Evolutionary conservation across 768 basidiomycete species (phyloP), one percentile per base, ranked within the genome.

Genomic region (Termitomyces sp.): DNA sequence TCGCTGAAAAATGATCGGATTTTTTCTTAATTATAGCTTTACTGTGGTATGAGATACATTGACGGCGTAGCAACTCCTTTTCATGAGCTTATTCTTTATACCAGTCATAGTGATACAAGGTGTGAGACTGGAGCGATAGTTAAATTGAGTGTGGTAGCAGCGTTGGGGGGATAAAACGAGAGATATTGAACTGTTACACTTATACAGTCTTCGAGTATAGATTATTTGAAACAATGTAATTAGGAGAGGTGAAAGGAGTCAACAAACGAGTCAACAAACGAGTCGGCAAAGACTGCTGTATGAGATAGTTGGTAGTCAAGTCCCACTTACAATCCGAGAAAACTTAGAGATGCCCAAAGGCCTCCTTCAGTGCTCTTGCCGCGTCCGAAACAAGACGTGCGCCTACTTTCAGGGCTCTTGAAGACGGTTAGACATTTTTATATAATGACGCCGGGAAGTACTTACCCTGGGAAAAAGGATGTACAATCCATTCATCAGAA

Each of bases 341-440:
- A 52, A n/a, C 18, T 52, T n/a, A n/a, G 1, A 35, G 7, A 9
- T 41, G 18, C 7, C 38, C 38, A 13, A 52, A 52, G 26, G 52
- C 52, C 18, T 28, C 40, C 10, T 28, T 40, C 13, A 52, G 20
- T 6, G 52, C 52, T 20, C 38, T 30, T 8, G 57, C 50, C 2
- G 63, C 63, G 13, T 64, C 61, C 6, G 47, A 49, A 49, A 63
- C 60, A 3, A 63, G 51, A 18, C 49, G 56, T 33, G 56, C 56
- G 4, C 63, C 63, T 33, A 62, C 36, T 51, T 56, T 56, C 3
- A 62, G 18, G 5, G 26, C 52, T 10, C 58, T 57, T 41, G 52
- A 1, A 33, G 16, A 40, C 14, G 8, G 5, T 16, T 14, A 52
- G 35, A 11, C 3, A 20, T 36, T 2, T 28, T 33, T 24, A 3